Base-by-base conservation (phyloP, 116 monocot genomes). In the Zostera marina region DNA sequence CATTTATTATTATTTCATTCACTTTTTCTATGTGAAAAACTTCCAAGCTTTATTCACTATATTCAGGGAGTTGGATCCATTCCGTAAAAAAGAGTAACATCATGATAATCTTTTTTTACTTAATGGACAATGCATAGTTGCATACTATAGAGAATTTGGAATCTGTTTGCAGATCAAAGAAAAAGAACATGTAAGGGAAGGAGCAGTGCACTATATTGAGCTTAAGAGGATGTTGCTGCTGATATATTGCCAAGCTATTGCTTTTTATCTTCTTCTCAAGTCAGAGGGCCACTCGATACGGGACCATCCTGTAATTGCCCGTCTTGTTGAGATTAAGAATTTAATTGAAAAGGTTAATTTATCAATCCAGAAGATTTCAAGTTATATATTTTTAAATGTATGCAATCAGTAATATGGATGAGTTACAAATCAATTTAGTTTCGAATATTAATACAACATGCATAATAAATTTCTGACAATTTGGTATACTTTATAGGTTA, bases 231-330 rank as follows among this genome's bases (percentile, higher is more conserved):
- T 8, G 23, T 25, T 83, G 59, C 61, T 84, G 17, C 59, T 76
- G 72, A 47, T 64, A n/a, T 87, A 87, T 66, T 81, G 79, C 44
- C 84, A 84, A 76, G 76, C 84, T 47, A 81, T 93, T 72, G 65
- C 44, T 26, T 87, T 81, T 70, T 87, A 93, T 74, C 81, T 93
- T 59, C 72, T 93, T 54, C 70, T 87, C 47, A 87, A 84, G 71
- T 70, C 92, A 23, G 92, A 93, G 70, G 92, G 92, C 2, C 78
- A 82, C 60, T 54, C 84, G 45, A 75, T 93, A 59, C 78, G 74
- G 13, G 92, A 87, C 68, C 92, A 87, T 70, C 92, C 92, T 53
- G 84, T 93, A 12, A 74, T 84, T 66, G 74, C 70, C 66, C 83
- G 73, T 9, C 84, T 93, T 39, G 77, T 84, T 32, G 87, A 93